Conservation (phyloP, 73 alveolate species). For the Blepharisma stoltei region DNA sequence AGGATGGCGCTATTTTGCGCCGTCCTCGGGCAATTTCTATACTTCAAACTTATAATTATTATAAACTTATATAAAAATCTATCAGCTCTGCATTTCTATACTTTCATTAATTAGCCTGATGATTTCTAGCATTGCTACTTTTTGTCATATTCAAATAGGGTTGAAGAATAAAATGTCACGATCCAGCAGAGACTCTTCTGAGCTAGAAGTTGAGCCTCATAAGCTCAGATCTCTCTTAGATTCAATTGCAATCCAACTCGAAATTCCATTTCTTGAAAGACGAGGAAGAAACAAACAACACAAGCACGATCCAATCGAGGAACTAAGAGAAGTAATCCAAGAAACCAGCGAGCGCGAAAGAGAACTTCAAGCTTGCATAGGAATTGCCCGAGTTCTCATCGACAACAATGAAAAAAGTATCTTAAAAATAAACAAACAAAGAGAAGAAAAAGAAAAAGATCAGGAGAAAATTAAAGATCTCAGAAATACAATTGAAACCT, state of each 20-base stretch:
- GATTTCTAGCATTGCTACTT: no score
- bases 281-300: slow-evolving; percentile 12
- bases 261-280: slow-evolving; percentile 8
- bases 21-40: no score
- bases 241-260: neutral
- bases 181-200: neutral
- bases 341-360: neutral
- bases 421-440: no score
- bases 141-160: no score
- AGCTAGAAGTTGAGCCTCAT: neutral
- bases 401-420: neutral
- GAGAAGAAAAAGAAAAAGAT: no score
- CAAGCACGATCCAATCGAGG: neutral
- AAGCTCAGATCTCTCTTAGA: neutral
- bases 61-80: no score
- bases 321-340: slow-evolving; percentile 17
- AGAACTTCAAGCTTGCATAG: slow-evolving; percentile 10
- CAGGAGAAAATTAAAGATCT: neutral
- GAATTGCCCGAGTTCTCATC: slow-evolving; percentile 9
- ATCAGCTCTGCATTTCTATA: no score
- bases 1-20: no score
- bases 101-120: no score
- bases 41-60: no score
- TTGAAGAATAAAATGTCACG: no score
- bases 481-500: neutral